Evolutionary conservation across 2,329 filamentous ascomycete genomes (phyloP), one percentile per base, ranked within the genome.

Genomic region (Canariomyces notabilis): DNA sequence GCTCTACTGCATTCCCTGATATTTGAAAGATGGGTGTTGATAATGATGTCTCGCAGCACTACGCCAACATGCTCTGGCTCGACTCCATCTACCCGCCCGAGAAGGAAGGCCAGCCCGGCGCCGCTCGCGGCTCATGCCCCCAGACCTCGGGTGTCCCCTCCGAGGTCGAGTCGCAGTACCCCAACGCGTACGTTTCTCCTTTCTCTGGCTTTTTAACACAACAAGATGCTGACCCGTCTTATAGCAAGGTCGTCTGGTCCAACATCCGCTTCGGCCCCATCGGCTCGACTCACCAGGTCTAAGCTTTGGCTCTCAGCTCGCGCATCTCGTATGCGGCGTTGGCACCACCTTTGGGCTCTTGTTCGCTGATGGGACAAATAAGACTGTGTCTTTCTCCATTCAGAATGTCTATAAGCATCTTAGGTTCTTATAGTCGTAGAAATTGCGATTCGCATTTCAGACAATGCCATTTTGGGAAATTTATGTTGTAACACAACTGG

Each of bases 41-140:
- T n/a, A n/a, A n/a, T n/a, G n/a, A n/a, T n/a, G n/a, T n/a, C 2
- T 20, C 16, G 5, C n/a, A 60, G 55, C 55, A 55, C 44, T 66
- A 72, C 37, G 68, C 75, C 55, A 73, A 79, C 65, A 84, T 85
- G 77, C 71, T 81, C 54, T 85, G 82, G 82, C 75, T 86, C 55
- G 81, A 85, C 69, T 57, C 56, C 9, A 48, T 22, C 43, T 59
- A 57, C 48, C 57, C 57, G 20, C 54, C 70, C 39, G 59, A 65
- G 52, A 64, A 59, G 44, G 53, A 61, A 16, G 56, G 64, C 35
- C 45, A 50, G 4, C 67, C 68, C 15, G 71, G 72, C 57, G 64
- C 63, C 46, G 63, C 61, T 26, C 70, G 72, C 56, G 72, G 73
- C 36, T 59, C 62, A n/a, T 75, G 72, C 54, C 46, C 60, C 18